Percentiles rank a stretch among this genome's conserved stretches.
phyloP scores from a whole-genome alignment of 352 stramenopile species.

The Globisporangium canariense region DNA sequence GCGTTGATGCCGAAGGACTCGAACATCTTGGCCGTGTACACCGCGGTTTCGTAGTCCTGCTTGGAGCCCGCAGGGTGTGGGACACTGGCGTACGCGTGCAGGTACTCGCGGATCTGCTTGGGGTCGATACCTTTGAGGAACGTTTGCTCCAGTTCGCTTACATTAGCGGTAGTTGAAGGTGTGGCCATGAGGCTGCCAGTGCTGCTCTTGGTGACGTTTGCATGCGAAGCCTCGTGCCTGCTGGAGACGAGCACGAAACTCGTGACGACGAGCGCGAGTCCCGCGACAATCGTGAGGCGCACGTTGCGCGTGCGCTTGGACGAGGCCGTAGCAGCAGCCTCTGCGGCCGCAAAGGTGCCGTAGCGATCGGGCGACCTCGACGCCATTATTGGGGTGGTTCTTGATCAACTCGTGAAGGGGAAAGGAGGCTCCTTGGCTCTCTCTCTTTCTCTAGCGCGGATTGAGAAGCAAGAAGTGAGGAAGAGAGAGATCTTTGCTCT shows the following conservation, averaged over 20 bases:
- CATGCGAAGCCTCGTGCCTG: not conserved
- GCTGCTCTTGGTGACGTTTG: not conserved
- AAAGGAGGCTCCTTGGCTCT: not conserved
- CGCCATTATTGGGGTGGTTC: not conserved
- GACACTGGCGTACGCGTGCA: constrained; percentile 11
- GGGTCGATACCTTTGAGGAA: constrained; percentile 5
- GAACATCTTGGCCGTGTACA: constrained; percentile 29
- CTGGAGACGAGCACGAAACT: constrained; percentile 8
- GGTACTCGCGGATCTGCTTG: constrained; percentile 6
- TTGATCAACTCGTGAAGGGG: not conserved
- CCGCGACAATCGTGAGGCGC: constrained; percentile 16
- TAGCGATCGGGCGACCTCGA: constrained; percentile 5
- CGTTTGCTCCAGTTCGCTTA: constrained; percentile 3
- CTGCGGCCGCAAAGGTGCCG: constrained; percentile 5
- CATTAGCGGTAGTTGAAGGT: not conserved
- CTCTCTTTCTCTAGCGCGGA: not conserved
- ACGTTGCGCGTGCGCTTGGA: not conserved
- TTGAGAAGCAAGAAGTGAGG: not conserved
- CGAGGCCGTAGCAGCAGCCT: not conserved
- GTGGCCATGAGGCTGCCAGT: no score
- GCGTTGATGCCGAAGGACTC: constrained; percentile 36
- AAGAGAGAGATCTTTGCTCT: no score
- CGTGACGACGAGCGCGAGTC: constrained; percentile 4
- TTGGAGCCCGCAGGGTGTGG: constrained; percentile 18
- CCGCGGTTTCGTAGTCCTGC: constrained; percentile 26